Evolutionary conservation across 306 rosid species (phyloP).

Genomic region (Benincasa hispida): DNA sequence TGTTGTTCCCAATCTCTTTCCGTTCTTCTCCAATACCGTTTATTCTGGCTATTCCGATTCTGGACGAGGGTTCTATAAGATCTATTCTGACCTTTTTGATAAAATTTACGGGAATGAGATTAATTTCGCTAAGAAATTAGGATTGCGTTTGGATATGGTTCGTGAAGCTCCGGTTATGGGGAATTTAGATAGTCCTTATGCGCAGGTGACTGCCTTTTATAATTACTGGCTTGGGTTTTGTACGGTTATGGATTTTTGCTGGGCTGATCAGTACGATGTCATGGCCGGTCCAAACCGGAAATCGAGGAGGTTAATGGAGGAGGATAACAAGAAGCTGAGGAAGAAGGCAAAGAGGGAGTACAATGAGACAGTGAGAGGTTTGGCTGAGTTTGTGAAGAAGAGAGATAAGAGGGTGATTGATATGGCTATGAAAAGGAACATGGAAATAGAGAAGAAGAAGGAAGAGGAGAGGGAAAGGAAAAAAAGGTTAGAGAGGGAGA

Average conservation of each 20-base stretch:
- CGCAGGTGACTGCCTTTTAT: slow-evolving; percentile 75
- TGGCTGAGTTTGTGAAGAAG: slow-evolving; percentile 94
- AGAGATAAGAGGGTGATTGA: slow-evolving; percentile 93
- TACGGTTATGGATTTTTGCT: slow-evolving; percentile 80
- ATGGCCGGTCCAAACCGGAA: slow-evolving; percentile 69
- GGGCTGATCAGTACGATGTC: slow-evolving; percentile 75
- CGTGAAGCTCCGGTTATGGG: slow-evolving; percentile 77
- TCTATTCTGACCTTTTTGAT: slow-evolving; percentile 52
- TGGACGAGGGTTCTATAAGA: slow-evolving; percentile 60
- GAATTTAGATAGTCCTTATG: slow-evolving; percentile 58
- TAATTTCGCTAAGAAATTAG: slow-evolving; percentile 46
- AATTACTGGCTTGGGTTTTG: slow-evolving; percentile 69
- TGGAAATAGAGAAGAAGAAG: slow-evolving; percentile 57
- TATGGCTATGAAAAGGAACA: slow-evolving; percentile 61
- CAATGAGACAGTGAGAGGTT: slow-evolving; percentile 74
- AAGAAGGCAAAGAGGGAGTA: slow-evolving; percentile 80
- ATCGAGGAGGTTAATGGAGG: slow-evolving; percentile 84
- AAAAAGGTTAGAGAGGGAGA: slow-evolving; percentile 60
- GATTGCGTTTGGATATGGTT: slow-evolving; percentile 39
- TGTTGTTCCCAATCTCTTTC: slow-evolving; percentile 57
- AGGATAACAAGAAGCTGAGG: slow-evolving; percentile 82
- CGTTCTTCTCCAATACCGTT: slow-evolving; percentile 81
- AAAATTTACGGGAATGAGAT: slow-evolving; percentile 62
- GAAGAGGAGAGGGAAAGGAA: slow-evolving; percentile 67
- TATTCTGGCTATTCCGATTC: slow-evolving; percentile 56